A percentile compares a stretch with the other conserved stretches of the same genome.
phyloP scores from a whole-genome alignment of 1,284 basidiomycete species.

The Tremellales sp. region DNA sequence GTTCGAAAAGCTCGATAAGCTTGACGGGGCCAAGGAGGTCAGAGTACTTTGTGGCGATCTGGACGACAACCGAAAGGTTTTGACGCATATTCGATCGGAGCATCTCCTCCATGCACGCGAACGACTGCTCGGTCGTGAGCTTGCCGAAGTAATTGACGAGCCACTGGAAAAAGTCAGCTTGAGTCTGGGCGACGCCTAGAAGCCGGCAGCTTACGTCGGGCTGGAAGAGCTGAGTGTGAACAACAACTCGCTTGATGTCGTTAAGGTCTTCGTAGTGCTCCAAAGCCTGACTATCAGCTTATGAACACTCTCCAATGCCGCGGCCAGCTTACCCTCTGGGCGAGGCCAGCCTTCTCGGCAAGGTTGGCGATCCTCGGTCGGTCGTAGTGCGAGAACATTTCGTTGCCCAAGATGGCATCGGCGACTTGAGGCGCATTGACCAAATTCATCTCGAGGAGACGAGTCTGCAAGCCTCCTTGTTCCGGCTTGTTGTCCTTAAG shows the following conservation, averaged over 20 bases:
- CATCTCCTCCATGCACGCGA: slow-evolving; percentile 97
- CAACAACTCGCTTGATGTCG: slow-evolving; percentile 97
- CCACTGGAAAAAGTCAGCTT: slow-evolving; percentile 59
- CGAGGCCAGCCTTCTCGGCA: slow-evolving; percentile 94
- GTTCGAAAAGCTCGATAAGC: slow-evolving; percentile 98
- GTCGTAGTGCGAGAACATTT: slow-evolving; percentile 98
- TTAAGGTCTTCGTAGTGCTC: slow-evolving; percentile 97
- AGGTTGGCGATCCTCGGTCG: slow-evolving; percentile 94
- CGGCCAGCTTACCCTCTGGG: slow-evolving; percentile 68
- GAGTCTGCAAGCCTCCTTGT: slow-evolving; percentile 93
- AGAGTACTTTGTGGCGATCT: slow-evolving; percentile 98
- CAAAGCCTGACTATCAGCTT: slow-evolving; percentile 62
- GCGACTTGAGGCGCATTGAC: slow-evolving; percentile 97
- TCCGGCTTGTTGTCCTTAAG: slow-evolving; percentile 99
- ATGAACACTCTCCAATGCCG: background rate
- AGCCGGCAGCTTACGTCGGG: slow-evolving; percentile 64
- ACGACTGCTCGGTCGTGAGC: slow-evolving; percentile 97
- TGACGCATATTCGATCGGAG: slow-evolving; percentile 94
- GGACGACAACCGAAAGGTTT: slow-evolving; percentile 93
- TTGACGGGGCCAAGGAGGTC: slow-evolving; percentile 96
- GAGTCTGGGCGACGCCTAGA: background rate
- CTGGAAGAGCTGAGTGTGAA: slow-evolving; percentile 84
- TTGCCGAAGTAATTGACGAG: slow-evolving; percentile 96
- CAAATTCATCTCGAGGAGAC: slow-evolving; percentile 97
- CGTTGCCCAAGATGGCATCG: slow-evolving; percentile 97